These are phyloP conservation scores for Raffaelea arxii DNA, from an alignment of 2,329 filamentous ascomycete species.

Conservation along the genomic window DNA sequence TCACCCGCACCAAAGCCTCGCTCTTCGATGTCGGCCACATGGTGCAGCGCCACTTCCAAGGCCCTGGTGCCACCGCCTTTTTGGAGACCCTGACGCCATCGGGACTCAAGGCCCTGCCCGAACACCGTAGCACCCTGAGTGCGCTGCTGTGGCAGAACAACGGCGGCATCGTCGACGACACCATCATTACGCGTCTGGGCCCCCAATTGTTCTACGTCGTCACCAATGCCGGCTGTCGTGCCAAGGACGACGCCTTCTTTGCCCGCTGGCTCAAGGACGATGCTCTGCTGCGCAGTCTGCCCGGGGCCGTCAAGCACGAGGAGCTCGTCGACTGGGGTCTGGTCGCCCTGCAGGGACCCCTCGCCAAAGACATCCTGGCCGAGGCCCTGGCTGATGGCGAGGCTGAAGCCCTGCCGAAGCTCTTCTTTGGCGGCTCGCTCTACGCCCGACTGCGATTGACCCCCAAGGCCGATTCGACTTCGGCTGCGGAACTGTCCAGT, in stretches of 20 bases:
- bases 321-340: constrained; percentile 65
- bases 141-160: constrained; percentile 67
- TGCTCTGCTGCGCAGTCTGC: constrained; percentile 18
- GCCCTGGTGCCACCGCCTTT: constrained; percentile 70
- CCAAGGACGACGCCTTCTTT: constrained; percentile 79
- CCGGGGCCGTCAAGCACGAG: constrained; percentile 19
- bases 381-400: constrained; percentile 46
- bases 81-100: constrained; percentile 78
- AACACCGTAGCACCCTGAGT: constrained; percentile 72
- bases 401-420: constrained; percentile 46
- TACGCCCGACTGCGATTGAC: constrained; percentile 55
- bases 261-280: constrained; percentile 54
- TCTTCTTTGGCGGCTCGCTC: constrained; percentile 75
- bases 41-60: constrained; percentile 81
- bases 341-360: constrained; percentile 81
- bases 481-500: constrained; percentile 29
- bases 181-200: constrained; percentile 73
- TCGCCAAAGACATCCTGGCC: constrained; percentile 59
- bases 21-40: constrained; percentile 97
- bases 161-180: constrained; percentile 92
- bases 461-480: constrained; percentile 25
- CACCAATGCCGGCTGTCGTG: constrained; percentile 84
- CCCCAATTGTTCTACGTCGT: constrained; percentile 80
- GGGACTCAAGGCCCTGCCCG: constrained; percentile 51
- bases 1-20: constrained; percentile 79